Percentiles rank a stretch among this genome's conserved stretches.
phyloP scores from a whole-genome alignment of 306 rosid genomes.

The Vicia villosa region DNA sequence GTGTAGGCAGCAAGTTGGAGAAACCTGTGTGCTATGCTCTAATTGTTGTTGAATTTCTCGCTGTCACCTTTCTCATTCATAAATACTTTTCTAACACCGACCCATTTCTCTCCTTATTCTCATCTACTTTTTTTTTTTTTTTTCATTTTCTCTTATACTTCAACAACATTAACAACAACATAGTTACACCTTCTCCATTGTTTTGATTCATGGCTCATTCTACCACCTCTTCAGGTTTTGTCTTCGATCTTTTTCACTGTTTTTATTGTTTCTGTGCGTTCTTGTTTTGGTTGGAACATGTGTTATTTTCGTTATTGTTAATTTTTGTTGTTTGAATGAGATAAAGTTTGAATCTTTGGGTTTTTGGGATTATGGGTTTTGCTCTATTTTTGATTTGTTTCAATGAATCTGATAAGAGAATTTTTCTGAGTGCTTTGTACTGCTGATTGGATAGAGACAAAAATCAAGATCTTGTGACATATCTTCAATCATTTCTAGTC shows the following conservation, averaged over 20 bases:
- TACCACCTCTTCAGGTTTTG: conserved; percentile 56
- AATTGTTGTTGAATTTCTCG: conserved; percentile 30
- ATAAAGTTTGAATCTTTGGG: conserved; percentile 48
- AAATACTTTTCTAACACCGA: conserved; percentile 20
- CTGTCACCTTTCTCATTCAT: conserved; percentile 1
- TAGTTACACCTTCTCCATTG: not conserved
- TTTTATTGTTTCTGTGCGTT: not conserved
- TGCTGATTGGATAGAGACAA: conserved; percentile 28
- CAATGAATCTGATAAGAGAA: conserved; percentile 36
- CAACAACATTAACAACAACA: not conserved
- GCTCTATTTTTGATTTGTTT: conserved; percentile 21
- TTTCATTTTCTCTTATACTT: not conserved
- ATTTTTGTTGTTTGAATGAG: not conserved
- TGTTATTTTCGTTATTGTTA: not conserved
- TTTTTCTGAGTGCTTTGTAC: conserved; percentile 22
- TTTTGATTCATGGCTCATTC: conserved; percentile 51
- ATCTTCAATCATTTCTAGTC: conserved; percentile 16
- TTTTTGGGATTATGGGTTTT: conserved; percentile 18
- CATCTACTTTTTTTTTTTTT: conserved; percentile 28
- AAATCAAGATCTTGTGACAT: conserved; percentile 30
- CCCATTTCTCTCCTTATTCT: conserved; percentile 44
- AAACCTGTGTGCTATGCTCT: conserved; percentile 20
- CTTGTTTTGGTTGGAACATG: conserved; percentile 1
- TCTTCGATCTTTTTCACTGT: conserved; percentile 27
- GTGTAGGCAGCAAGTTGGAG: conserved; percentile 20